Conservation (phyloP, 202 grass and related monocot species). For the Carex arenaria region DNA sequence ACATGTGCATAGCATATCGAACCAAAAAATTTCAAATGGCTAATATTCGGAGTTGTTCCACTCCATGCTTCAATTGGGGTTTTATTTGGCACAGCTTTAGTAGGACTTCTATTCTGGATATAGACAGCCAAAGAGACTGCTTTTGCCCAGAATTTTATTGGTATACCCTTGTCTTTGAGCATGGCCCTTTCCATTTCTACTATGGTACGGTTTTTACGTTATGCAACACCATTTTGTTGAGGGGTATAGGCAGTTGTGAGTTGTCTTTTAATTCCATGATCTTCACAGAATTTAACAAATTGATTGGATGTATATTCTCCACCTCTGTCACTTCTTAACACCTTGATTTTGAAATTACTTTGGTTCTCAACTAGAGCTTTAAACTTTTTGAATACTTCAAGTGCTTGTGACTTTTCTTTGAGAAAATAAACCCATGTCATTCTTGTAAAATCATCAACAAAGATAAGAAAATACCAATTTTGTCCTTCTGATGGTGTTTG, state of each 20-base stretch:
- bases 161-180: conserved; percentile 16
- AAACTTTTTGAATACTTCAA: conserved; percentile 10
- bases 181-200: conserved; percentile 25
- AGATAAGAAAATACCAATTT: conserved; percentile 4
- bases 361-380: conserved; percentile 21
- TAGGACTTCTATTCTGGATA: conserved; percentile 17
- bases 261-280: not conserved
- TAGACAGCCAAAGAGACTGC: not conserved
- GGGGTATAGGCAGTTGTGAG: not conserved
- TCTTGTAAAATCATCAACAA: conserved; percentile 22
- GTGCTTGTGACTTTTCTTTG: not conserved
- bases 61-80: conserved; percentile 16
- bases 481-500: not conserved
- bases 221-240: conserved; percentile 6
- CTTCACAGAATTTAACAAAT: conserved; percentile 19
- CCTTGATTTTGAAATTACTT: conserved; percentile 2
- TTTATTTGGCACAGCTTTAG: not conserved
- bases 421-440: conserved; percentile 33
- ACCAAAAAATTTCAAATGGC: conserved; percentile 7
- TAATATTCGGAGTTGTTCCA: not conserved
- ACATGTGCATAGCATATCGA: conserved; percentile 18
- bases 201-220: conserved; percentile 6
- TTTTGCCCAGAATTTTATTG: conserved; percentile 23
- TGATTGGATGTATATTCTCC: conserved; percentile 24
- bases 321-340: not conserved